These are phyloP conservation scores for Amaranthus cruentus DNA, from an alignment of 148 eudicot species.

Conservation along the genomic window DNA sequence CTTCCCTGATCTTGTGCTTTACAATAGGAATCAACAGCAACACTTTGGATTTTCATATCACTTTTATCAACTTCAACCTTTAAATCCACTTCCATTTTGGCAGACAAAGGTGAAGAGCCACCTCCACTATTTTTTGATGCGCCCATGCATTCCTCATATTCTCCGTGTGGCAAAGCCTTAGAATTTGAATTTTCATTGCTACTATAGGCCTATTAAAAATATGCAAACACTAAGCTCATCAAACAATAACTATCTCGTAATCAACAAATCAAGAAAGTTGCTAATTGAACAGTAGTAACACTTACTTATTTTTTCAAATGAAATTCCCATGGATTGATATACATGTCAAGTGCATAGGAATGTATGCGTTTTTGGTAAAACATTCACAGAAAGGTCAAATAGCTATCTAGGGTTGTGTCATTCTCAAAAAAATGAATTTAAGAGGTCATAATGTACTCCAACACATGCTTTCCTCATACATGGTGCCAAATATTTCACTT, in stretches of 20 bases:
- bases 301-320: not conserved
- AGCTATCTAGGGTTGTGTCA: not conserved
- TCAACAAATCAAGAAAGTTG: not conserved
- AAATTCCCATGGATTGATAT: not conserved
- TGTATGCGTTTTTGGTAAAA: not conserved
- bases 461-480: too few species aligned
- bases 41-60: constrained; percentile 15
- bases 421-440: too few species aligned
- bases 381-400: not conserved
- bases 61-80: constrained; percentile 15
- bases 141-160: constrained; percentile 17
- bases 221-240: constrained; percentile 10
- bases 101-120: constrained; percentile 10
- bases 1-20: constrained; percentile 19
- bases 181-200: constrained; percentile 9
- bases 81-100: constrained; percentile 13
- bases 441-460: too few species aligned
- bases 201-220: constrained; percentile 15
- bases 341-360: too few species aligned
- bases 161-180: constrained; percentile 13
- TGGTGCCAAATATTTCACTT: too few species aligned
- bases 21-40: constrained; percentile 11
- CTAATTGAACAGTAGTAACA: not conserved
- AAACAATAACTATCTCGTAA: not conserved
- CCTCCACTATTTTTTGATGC: constrained; percentile 17